Evolutionary conservation across 1,284 basidiomycete genomes (phyloP), one percentile per base, ranked within the genome.

Genomic region (Inonotus obliquus): DNA sequence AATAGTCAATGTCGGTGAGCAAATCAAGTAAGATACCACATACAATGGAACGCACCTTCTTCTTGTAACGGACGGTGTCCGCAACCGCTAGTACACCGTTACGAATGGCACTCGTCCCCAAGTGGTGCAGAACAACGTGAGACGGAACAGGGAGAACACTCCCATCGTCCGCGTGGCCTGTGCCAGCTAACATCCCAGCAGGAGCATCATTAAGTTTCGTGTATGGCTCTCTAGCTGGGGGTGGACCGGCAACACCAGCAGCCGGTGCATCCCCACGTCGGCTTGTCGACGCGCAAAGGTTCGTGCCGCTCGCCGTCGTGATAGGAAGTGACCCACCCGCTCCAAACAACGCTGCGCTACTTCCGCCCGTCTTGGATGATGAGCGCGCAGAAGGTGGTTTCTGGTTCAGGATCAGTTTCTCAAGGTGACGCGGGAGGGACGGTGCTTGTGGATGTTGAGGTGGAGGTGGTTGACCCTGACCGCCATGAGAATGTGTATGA

Each of bases 31-130:
- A 32, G 17, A 56, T 49, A 59, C 51, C 52, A 59, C 25, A 57
- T 49, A 48, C 55, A 35, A 38, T 71, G 73, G 27, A 67, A 67
- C 77, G 53, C 57, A 93, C 92, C 87, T 99, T 99, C 76, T 93
- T 86, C 75, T 88, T 81, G 79, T 98, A 99, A 70, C 96, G 79
- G 49, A 91, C 96, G 59, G 96, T 98, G 58, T 89, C 94, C 14
- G 91, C 96, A 1, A 98, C 94, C 39, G 95, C 95, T 49, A 99
- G 76, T 51, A 96, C 94, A 2, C 95, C 95, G 72, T 96, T 94
- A 73, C 89, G 85, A 69, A 99, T 99, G 64, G 95, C 93, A 72
- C 93, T 96, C 56, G 96, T 98, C 65, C 94, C 94, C 63, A 99
- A 76, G 74, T 99, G 97, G 67, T 98, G 94, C 66, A 99, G 79